phyloP scores from a whole-genome alignment of 116 monocot species.

The Dioscorea cayenensis region DNA sequence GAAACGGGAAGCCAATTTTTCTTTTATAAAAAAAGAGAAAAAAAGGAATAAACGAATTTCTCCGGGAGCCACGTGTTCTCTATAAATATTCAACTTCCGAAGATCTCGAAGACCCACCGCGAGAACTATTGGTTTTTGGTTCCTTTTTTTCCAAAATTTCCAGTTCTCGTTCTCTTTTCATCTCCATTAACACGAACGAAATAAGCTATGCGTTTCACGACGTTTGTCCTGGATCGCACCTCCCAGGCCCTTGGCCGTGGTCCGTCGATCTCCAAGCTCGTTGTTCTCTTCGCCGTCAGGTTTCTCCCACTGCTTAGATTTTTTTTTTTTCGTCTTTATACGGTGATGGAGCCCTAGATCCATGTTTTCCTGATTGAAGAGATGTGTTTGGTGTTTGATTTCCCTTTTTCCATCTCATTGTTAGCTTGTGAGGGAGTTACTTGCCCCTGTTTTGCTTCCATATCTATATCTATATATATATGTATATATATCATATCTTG shows the following conservation, averaged over 20 bases:
- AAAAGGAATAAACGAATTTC: not conserved
- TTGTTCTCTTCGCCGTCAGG: slow-evolving; percentile 58
- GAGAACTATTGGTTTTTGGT: not conserved
- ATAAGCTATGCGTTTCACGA: slow-evolving; percentile 22
- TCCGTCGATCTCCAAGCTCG: slow-evolving; percentile 30
- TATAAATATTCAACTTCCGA: not conserved
- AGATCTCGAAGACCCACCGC: not conserved
- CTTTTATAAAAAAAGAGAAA: not conserved
- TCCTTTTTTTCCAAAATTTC: not conserved
- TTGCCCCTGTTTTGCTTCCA: not conserved
- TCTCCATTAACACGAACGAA: not conserved
- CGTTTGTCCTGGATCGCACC: slow-evolving; percentile 32
- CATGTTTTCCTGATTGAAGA: not conserved
- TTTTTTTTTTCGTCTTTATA: not conserved
- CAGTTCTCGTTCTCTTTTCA: not conserved
- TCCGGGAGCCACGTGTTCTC: not conserved
- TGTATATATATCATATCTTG: not conserved
- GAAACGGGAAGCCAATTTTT: not conserved
- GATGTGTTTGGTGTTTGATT: not conserved
- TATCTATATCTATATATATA: no score
- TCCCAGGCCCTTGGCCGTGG: slow-evolving; percentile 21
- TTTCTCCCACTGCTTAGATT: not conserved
- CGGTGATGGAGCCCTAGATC: no score
- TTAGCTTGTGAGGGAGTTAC: not conserved
- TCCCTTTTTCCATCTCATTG: not conserved